phyloP scores from a whole-genome alignment of 2,329 filamentous ascomycete genomes.

The Sclerotinia sclerotiorum region DNA sequence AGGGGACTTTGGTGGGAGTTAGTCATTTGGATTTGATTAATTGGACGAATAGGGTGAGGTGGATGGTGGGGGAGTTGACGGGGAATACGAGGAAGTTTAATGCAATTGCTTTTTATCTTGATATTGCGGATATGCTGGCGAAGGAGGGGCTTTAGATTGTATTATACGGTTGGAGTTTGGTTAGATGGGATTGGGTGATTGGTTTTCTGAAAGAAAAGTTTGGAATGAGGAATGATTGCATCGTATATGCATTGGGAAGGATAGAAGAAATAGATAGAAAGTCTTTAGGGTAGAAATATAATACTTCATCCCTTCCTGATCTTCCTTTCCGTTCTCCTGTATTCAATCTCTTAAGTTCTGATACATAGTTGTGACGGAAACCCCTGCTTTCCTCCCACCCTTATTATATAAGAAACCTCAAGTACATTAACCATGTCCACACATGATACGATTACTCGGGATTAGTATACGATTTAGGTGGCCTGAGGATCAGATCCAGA shows the following conservation, averaged over 20 bases:
- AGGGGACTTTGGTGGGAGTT: slow-evolving; percentile 61
- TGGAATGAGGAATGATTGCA: background rate
- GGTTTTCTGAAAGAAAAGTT: background rate
- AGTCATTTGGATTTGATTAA: slow-evolving; percentile 67
- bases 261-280: background rate
- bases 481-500: no score
- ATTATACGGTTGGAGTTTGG: background rate
- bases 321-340: no score
- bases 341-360: no score
- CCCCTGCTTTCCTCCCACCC: no score
- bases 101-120: slow-evolving; percentile 66
- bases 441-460: no score
- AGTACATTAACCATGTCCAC: no score
- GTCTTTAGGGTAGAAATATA: background rate
- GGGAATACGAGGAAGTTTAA: slow-evolving; percentile 61
- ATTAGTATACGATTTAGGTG: no score
- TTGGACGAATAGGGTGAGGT: slow-evolving; percentile 62
- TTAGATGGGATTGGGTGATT: background rate
- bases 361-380: no score
- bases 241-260: background rate
- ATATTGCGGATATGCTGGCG: slow-evolving; percentile 68
- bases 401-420: no score
- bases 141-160: slow-evolving; percentile 54
- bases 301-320: background rate
- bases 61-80: slow-evolving; percentile 53